Conservation (phyloP, 129 eudicot species). For the Lactuca sativa region DNA sequence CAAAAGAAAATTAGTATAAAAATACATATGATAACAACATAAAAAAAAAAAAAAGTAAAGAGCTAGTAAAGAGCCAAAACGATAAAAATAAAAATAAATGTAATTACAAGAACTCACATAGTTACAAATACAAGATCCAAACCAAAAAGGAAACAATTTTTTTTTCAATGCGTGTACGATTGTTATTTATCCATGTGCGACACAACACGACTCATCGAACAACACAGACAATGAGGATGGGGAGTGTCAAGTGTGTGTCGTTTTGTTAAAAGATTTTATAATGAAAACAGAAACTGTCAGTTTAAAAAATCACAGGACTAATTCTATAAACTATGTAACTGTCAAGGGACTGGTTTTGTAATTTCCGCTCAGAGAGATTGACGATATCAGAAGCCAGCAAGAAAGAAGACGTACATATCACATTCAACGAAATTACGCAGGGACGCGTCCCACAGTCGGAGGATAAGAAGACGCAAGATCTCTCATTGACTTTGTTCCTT, state of each 20-base stretch:
- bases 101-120: too few relatives aligned
- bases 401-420: conserved; percentile 2
- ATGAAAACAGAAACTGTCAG: neutral
- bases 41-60: too few relatives aligned
- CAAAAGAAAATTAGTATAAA: too few relatives aligned
- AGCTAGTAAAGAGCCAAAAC: too few relatives aligned
- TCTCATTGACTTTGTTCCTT: conserved; percentile 24
- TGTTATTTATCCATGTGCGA: too few relatives aligned
- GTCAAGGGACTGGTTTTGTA: conserved; percentile 16
- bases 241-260: neutral
- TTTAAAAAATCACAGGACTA: neutral
- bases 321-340: neutral
- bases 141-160: too few relatives aligned
- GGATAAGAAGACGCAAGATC: conserved; percentile 6
- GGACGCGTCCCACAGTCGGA: conserved; percentile 7
- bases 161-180: too few relatives aligned
- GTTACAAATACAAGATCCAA: too few relatives aligned
- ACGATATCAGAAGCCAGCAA: conserved; percentile 21
- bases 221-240: neutral
- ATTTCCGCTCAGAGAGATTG: conserved; percentile 3
- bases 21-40: too few relatives aligned
- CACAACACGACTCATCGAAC: too few relatives aligned
- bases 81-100: too few relatives aligned
- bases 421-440: conserved; percentile 19
- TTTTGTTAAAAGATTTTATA: neutral